Evolutionary conservation across 2,329 filamentous ascomycete genomes (phyloP), one percentile per base, ranked within the genome.

Genomic region (Pseudogymnoascus pannorum): DNA sequence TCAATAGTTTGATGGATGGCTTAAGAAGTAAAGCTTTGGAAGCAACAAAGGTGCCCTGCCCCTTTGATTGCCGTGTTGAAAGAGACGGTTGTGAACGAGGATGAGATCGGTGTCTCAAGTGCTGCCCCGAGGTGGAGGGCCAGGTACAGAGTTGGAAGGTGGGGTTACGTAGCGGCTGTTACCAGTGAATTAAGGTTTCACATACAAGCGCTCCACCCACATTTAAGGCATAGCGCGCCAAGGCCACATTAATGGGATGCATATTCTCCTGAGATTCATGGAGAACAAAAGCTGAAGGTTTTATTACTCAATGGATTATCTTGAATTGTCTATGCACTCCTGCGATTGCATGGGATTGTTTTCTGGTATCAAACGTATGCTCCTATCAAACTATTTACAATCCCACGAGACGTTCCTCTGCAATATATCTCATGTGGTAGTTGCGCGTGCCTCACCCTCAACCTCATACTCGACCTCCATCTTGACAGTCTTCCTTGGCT

Each of bases 381-480:
- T 29, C 38, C 11, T 20, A 40, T 20, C 42, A 59, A 54, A 42
- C 48, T 54, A 54, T 31, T 31, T 33, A 54, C 48, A 54, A 54
- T 54, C 48, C 48, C 48, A 54, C 31, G 48, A n/a, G n/a, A 18
- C 48, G 18, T 7, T 33, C n/a, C 48, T 33, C 38, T 18, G 33
- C 36, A 61, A 62, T 59, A 66, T 24, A 26, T 65, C 59, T 33
- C 64, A 36, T 48, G 61, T 48, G 51, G 78, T 79, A 68, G 48
- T 54, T 54, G 48, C 48, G 48, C 48, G 48, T 18, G 83, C 63
- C 61, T 69, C 83, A 60, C 79, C 79, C 74, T 91, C 88, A 62
- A 87, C 84, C 75, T 92, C 88, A 72, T 90, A 88, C 76, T 93
- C 88, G 74, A 91, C 91, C 76, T 91, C 82, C 74, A 85, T 73